phyloP scores from a whole-genome alignment of 768 basidiomycete genomes.

The Pholiota microspora region DNA sequence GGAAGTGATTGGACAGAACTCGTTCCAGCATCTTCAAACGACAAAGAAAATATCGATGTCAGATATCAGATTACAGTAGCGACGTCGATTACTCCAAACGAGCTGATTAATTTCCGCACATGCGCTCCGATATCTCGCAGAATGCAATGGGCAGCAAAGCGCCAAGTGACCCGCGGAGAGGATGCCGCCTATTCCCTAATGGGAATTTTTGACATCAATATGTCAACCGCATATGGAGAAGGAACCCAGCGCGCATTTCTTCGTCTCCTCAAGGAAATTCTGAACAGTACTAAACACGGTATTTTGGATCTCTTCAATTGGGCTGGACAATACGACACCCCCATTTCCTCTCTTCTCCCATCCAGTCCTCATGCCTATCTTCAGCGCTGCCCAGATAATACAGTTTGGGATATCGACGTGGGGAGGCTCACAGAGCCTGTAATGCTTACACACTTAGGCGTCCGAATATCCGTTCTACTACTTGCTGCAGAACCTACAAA shows the following conservation, averaged over 20 bases:
- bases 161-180: not conserved
- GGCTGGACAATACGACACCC: not conserved
- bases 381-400: not conserved
- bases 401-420: not conserved
- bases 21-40: too few species aligned
- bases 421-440: not conserved
- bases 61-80: not conserved
- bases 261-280: not conserved
- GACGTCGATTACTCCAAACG: not conserved
- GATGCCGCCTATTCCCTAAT: conserved; percentile 3
- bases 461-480: not conserved
- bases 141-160: conserved; percentile 4
- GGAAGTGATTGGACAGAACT: not conserved
- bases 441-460: not conserved
- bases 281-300: not conserved
- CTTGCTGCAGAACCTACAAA: not conserved
- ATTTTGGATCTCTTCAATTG: not conserved
- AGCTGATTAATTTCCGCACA: not conserved
- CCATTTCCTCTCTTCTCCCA: not conserved
- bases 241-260: not conserved
- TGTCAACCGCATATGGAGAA: conserved; percentile 1
- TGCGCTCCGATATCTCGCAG: not conserved
- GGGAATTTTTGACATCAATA: conserved; percentile 2
- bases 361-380: not conserved
- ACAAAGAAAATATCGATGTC: not conserved